A percentile compares a stretch with the other conserved stretches of the same genome.
phyloP scores from a whole-genome alignment of 2,329 filamentous ascomycete species.

The Moelleriella libera region DNA sequence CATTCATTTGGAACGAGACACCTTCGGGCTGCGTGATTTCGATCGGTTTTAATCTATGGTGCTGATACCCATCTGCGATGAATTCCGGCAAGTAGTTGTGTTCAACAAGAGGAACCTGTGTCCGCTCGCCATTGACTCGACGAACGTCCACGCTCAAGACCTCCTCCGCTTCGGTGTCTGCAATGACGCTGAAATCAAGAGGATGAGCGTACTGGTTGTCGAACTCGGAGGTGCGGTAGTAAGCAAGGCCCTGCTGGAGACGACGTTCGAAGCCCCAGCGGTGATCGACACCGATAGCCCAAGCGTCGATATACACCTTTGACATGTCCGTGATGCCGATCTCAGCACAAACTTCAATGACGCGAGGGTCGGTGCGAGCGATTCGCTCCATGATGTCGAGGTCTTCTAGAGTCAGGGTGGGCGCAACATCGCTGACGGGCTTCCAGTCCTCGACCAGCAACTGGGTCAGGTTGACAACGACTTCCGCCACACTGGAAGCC shows the following conservation, averaged over 20 bases:
- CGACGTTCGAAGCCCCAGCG: constrained; percentile 59
- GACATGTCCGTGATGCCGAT: constrained; percentile 70
- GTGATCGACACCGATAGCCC: constrained; percentile 74
- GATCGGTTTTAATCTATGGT: constrained; percentile 21
- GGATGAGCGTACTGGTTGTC: constrained; percentile 51
- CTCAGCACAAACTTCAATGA: constrained; percentile 64
- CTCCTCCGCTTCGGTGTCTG: constrained; percentile 32
- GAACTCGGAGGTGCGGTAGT: constrained; percentile 59
- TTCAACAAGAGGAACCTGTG: constrained; percentile 25
- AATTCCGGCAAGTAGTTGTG: constrained; percentile 23
- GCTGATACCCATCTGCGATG: constrained; percentile 18
- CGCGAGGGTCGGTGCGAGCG: constrained; percentile 52
- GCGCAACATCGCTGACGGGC: constrained; percentile 29
- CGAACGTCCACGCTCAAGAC: constrained; percentile 28
- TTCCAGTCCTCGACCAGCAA: constrained; percentile 28
- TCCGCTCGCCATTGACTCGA: constrained; percentile 29
- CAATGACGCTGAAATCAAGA: constrained; percentile 30
- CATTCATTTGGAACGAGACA: constrained; percentile 29
- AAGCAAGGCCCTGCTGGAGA: constrained; percentile 70
- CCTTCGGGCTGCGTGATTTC: constrained; percentile 25
- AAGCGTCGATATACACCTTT: constrained; percentile 73
- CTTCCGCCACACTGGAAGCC: constrained; percentile 28
- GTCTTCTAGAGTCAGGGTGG: constrained; percentile 62
- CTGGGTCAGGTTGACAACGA: constrained; percentile 33
- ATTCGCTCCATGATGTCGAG: constrained; percentile 60